Evolutionary conservation across 2,329 filamentous ascomycete species (phyloP), one percentile per base, ranked within the genome.

Genomic region (Clonostachys rosea): DNA sequence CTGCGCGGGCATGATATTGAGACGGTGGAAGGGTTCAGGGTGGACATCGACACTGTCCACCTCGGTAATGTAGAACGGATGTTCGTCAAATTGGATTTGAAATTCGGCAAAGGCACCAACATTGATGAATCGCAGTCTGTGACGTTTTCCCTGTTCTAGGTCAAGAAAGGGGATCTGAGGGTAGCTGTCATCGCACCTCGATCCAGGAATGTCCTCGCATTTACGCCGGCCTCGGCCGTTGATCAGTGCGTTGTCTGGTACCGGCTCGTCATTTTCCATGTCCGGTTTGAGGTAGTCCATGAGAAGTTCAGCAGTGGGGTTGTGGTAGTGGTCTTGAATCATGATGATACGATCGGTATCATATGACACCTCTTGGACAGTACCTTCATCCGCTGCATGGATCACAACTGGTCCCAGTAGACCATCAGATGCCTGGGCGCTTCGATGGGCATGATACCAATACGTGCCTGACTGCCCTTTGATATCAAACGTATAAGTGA

Each of bases 81-180:
- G 86, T 44, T 80, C 78, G 52, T 90, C 86, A 42, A 89, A 72
- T 58, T 81, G 82, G 30, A 90, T 74, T 57, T 89, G 85, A 51
- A 89, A 86, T 58, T 83, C 82, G 3, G 84, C 84, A 57, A 88
- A 87, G 0, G 82, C 84, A 11, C 83, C 86, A 9, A 84, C 77
- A 51, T 78, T 78, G 55, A 77, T 69, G 40, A 79, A 56, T 3
- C 75, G 64, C 34, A 79, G 58, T 10, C 67, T 68, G 58, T 79
- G 74, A 2, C 73, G 75, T 44, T 76, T 73, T 3, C 77, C 75
- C 2, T 75, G 70, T n/a, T 73, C 58, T 5, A 83, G 63, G 17
- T 72, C 64, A 30, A 30, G 8, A 11, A 39, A 39, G 7, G 82
- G 59, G 2, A 59, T 62, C 36, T 18, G 36, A 2, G 14, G 14